Evolutionary conservation across 495 filamentous ascomycete genomes (phyloP).

Genomic region (Penicillium coffeae): DNA sequence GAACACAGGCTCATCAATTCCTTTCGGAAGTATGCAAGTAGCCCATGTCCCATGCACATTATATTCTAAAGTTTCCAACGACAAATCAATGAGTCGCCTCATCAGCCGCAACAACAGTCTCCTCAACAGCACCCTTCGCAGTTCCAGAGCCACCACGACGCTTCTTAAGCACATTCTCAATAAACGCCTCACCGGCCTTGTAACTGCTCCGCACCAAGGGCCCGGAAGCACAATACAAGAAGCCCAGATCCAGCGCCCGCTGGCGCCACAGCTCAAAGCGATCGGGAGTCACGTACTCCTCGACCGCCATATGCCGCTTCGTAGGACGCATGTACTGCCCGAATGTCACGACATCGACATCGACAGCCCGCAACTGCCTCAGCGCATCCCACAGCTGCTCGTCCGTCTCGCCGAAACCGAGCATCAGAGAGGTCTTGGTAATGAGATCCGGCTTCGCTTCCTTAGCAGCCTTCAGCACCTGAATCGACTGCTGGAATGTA

Average conservation of each 20-base stretch:
- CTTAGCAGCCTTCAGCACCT: constrained; percentile 80
- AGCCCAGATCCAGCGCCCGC: constrained; percentile 90
- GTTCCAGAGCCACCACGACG: constrained; percentile 46
- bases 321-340: constrained; percentile 99
- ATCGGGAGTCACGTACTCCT: constrained; percentile 87
- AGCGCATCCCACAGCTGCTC: constrained; percentile 81
- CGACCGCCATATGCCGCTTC: constrained; percentile 93
- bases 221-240: constrained; percentile 92
- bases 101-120: constrained; percentile 17
- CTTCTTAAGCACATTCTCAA: constrained; percentile 96
- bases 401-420: constrained; percentile 89
- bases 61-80: constrained; percentile 12
- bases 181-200: constrained; percentile 97
- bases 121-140: constrained; percentile 19
- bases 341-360: constrained; percentile 94
- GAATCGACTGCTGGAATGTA: constrained; percentile 79
- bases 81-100: constrained; percentile 28
- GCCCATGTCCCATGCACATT: constrained; percentile 7
- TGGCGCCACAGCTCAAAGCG: constrained; percentile 87
- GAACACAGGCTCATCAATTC: not conserved
- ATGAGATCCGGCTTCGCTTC: constrained; percentile 68
- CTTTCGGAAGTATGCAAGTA: not conserved
- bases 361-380: constrained; percentile 68
- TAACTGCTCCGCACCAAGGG: constrained; percentile 91
- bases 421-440: constrained; percentile 97